phyloP scores from a whole-genome alignment of 2,329 filamentous ascomycete genomes.

The Hymenoscyphus occultus region DNA sequence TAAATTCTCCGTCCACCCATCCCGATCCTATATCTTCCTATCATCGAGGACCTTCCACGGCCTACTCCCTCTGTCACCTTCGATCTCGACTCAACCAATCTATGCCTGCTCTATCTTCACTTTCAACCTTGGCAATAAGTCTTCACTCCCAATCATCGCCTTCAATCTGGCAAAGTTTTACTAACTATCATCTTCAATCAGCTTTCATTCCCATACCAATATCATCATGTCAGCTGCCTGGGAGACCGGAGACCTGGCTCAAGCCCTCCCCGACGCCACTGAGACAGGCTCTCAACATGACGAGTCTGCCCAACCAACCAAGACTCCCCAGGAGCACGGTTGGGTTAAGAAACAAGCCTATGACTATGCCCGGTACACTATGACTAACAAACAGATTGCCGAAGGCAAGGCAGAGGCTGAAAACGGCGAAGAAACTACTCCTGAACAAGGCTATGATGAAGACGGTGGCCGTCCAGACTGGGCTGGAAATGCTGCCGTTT shows the following conservation, averaged over 20 bases:
- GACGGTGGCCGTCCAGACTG: constrained; percentile 30
- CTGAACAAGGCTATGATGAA: constrained; percentile 13
- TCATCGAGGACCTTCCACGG: too few species aligned
- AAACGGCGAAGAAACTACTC: constrained; percentile 6
- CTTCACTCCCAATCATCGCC: neutral
- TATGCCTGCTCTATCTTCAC: too few species aligned
- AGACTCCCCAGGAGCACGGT: constrained; percentile 34
- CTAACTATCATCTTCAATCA: neutral
- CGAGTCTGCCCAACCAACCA: constrained; percentile 9
- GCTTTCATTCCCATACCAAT: neutral
- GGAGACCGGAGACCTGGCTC: constrained; percentile 32
- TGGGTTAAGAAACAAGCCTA: constrained; percentile 34
- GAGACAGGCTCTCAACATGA: constrained; percentile 8
- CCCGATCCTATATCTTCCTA: too few species aligned
- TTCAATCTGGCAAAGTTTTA: neutral
- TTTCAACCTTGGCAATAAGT: too few species aligned
- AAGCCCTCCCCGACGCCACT: constrained; percentile 33
- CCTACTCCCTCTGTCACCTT: too few species aligned
- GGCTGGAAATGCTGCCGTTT: constrained; percentile 45
- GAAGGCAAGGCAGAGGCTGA: constrained; percentile 17
- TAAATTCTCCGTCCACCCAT: too few species aligned
- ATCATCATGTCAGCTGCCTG: constrained; percentile 25
- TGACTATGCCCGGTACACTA: constrained; percentile 34
- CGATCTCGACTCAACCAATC: too few species aligned
- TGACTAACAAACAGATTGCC: constrained; percentile 29